phyloP scores from a whole-genome alignment of 2,329 filamentous ascomycete genomes.

The Blumeria graminis region DNA sequence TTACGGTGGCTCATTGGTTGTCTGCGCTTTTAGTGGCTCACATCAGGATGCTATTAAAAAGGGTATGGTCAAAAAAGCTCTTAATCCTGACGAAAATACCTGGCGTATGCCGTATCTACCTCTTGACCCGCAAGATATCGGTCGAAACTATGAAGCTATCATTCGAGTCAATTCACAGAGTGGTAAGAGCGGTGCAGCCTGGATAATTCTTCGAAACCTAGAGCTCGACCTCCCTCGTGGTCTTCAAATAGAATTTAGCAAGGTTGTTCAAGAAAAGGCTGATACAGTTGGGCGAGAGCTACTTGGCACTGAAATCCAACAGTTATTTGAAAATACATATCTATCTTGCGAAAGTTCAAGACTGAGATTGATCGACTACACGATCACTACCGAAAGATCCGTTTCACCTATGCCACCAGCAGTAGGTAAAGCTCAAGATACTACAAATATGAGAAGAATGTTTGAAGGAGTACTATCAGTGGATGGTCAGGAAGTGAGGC shows the following conservation, averaged over 20 bases:
- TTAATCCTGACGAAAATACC: slow-evolving; percentile 32
- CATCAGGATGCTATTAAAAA: slow-evolving; percentile 97
- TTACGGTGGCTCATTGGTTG: slow-evolving; percentile 78
- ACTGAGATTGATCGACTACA: slow-evolving; percentile 78
- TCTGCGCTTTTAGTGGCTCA: slow-evolving; percentile 72
- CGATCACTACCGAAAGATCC: slow-evolving; percentile 65
- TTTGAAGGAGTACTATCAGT: slow-evolving; percentile 72
- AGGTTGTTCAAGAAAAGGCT: slow-evolving; percentile 59
- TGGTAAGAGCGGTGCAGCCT: slow-evolving; percentile 83
- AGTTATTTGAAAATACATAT: slow-evolving; percentile 74
- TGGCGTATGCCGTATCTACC: slow-evolving; percentile 88
- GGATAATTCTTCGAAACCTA: slow-evolving; percentile 75
- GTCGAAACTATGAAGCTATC: slow-evolving; percentile 89
- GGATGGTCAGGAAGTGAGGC: slow-evolving; percentile 53
- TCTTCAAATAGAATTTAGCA: slow-evolving; percentile 75
- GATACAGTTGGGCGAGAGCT: slow-evolving; percentile 69
- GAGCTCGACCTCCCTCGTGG: slow-evolving; percentile 82
- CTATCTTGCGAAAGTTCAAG: slow-evolving; percentile 62
- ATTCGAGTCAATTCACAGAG: slow-evolving; percentile 95
- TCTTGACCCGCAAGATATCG: slow-evolving; percentile 79
- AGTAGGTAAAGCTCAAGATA: slow-evolving; percentile 49
- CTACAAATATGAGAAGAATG: slow-evolving; percentile 51
- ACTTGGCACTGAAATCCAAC: slow-evolving; percentile 57
- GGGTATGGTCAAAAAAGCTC: slow-evolving; percentile 50
- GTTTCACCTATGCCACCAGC: slow-evolving; percentile 43